Evolutionary conservation across 805 yeast species (phyloP).

Genomic region (Yamadazyma endophytica): DNA sequence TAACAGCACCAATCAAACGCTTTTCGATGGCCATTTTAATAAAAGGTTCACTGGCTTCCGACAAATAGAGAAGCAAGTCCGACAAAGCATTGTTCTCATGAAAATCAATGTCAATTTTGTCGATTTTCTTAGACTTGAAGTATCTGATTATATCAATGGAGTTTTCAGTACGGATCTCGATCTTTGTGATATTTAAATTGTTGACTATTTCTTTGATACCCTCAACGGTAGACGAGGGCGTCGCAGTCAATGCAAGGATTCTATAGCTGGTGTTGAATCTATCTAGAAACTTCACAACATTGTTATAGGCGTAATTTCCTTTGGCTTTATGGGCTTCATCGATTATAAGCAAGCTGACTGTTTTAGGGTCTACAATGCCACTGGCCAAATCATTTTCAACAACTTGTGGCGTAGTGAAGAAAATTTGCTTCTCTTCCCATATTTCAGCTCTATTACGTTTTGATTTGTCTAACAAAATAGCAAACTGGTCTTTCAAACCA

Average conservation of each 20-base stretch:
- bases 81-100: slow-evolving; percentile 42
- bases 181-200: slow-evolving; percentile 66
- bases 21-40: slow-evolving; percentile 60
- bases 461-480: slow-evolving; percentile 66
- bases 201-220: slow-evolving; percentile 83
- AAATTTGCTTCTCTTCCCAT: slow-evolving; percentile 77
- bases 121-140: slow-evolving; percentile 64
- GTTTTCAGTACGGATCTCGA: slow-evolving; percentile 83
- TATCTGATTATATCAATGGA: slow-evolving; percentile 77
- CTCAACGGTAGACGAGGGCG: slow-evolving; percentile 86
- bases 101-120: slow-evolving; percentile 51
- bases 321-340: slow-evolving; percentile 97
- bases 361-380: slow-evolving; percentile 74
- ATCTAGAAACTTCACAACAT: slow-evolving; percentile 62
- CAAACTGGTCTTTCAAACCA: slow-evolving; percentile 73
- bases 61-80: slow-evolving; percentile 27
- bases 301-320: slow-evolving; percentile 85
- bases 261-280: slow-evolving; percentile 60
- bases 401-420: slow-evolving; percentile 95
- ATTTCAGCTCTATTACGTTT: slow-evolving; percentile 60
- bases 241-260: slow-evolving; percentile 86
- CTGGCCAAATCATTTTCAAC: slow-evolving; percentile 82
- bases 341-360: slow-evolving; percentile 69
- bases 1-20: slow-evolving; percentile 52
- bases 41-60: slow-evolving; percentile 65